Base-by-base conservation (phyloP, 2,329 filamentous ascomycete genomes). In the Talaromyces sp. region DNA sequence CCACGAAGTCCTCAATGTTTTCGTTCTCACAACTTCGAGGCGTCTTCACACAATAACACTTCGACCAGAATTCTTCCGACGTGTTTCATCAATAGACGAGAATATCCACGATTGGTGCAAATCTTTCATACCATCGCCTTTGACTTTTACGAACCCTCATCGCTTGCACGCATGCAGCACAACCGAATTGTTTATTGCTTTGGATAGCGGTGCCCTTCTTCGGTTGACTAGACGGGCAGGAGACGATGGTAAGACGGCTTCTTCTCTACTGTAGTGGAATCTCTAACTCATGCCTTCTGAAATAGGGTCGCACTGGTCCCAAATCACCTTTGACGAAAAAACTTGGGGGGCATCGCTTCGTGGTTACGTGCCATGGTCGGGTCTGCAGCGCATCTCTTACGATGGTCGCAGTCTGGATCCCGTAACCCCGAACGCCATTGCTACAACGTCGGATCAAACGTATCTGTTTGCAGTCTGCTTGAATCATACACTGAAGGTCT, bases 401-500 rank as follows among this genome's bases (percentile, higher is more conserved):
- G 65, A 75, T 58, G 73, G 73, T 57, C 71, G 69, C 45, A 72
- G 65, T 28, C 67, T 78, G 40, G 77, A 79, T 59, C 62, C 70
- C n/a, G 75, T 71, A 58, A 72, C 73, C 11, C 71, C 75, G 37
- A 75, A 76, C 63, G 71, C 76, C 31, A 76, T 80, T 62, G 69
- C 70, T 22, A 73, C 73, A 31, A 78, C 76, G 5, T 75, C 76
- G 8, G 76, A 79, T 57, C 73, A 77, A 56, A 75, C 73, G 2
- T 76, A 79, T 57, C 70, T 86, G 9, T 89, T 96, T 66, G 92
- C 92, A 0, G 84, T 96, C 51, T 94, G 89, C 62, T 78, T 99
- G 60, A 92, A 99, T 65, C 92, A 99, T 70, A 87, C 86, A 10
- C 77, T 99, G 69, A 87, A 91, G 67, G 86, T 94, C 39, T 97